Evolutionary conservation across 2,329 filamentous ascomycete species (phyloP).

Genomic region (Pseudogymnoascus sp.): DNA sequence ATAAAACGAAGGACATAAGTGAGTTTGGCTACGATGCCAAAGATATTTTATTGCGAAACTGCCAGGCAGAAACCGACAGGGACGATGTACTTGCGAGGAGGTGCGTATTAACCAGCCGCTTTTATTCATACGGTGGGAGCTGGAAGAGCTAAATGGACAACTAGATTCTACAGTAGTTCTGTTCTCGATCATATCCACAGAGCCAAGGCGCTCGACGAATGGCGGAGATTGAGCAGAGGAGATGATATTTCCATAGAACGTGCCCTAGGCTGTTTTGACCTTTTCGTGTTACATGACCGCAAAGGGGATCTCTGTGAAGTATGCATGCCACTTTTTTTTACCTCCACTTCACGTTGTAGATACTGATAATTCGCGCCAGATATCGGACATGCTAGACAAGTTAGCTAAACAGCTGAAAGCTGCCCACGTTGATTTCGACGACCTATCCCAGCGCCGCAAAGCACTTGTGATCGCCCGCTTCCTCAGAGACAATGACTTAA

Average conservation of each 20-base stretch:
- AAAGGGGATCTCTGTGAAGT: conserved; percentile 67
- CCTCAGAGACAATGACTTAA: conserved; percentile 59
- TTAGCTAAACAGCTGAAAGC: conserved; percentile 49
- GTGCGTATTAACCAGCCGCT: conserved; percentile 26
- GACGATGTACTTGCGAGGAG: conserved; percentile 73
- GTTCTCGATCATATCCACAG: conserved; percentile 75
- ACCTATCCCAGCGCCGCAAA: conserved; percentile 54
- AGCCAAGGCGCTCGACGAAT: conserved; percentile 67
- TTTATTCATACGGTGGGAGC: conserved; percentile 11
- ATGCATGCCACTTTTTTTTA: conserved; percentile 7
- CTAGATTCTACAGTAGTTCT: conserved; percentile 65
- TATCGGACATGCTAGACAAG: conserved; percentile 54
- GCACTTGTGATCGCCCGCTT: conserved; percentile 62
- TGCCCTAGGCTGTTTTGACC: conserved; percentile 74
- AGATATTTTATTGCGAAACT: conserved; percentile 67
- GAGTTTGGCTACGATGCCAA: conserved; percentile 78
- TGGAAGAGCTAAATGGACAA: conserved; percentile 10
- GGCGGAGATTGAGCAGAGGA: conserved; percentile 48
- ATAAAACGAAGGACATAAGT: conserved; percentile 63
- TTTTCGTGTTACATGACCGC: conserved; percentile 72
- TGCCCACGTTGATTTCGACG: conserved; percentile 44
- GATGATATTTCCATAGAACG: conserved; percentile 57
- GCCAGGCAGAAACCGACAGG: conserved; percentile 42
- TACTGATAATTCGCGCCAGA: conserved; percentile 33
- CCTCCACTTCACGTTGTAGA: neutral